Percentiles rank a stretch among this genome's conserved stretches.
These are phyloP conservation scores for Pythium monospermum DNA, from an alignment of 352 stramenopile species.

Conservation along the genomic window DNA sequence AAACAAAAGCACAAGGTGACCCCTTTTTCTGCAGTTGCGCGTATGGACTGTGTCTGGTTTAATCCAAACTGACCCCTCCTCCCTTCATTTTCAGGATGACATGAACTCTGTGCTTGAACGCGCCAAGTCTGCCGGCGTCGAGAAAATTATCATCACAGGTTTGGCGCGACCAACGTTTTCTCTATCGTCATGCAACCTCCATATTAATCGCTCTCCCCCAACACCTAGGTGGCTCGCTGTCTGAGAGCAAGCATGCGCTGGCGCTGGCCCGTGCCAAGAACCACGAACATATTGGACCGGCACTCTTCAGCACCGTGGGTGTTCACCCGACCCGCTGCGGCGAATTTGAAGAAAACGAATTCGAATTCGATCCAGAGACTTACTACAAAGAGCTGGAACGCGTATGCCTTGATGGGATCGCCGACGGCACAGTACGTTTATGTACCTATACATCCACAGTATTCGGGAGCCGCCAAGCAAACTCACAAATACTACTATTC, in stretches of 20 bases:
- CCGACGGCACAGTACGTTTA: slow-evolving; percentile 31
- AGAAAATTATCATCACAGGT: slow-evolving; percentile 91
- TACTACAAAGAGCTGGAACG: slow-evolving; percentile 62
- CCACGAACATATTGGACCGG: not conserved
- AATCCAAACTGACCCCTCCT: not conserved
- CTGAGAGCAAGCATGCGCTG: slow-evolving; percentile 27
- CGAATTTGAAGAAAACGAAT: slow-evolving; percentile 73
- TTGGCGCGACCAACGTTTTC: not conserved
- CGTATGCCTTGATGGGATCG: slow-evolving; percentile 48
- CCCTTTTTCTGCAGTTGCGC: slow-evolving; percentile 44
- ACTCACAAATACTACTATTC: not conserved
- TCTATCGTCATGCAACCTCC: not conserved
- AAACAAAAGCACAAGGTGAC: slow-evolving; percentile 68
- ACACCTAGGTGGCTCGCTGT: slow-evolving; percentile 24
- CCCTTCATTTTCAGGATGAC: slow-evolving; percentile 53
- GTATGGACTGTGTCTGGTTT: slow-evolving; percentile 23
- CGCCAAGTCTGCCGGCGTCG: slow-evolving; percentile 74
- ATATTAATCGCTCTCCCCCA: no score
- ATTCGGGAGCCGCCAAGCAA: no score
- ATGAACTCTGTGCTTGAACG: slow-evolving; percentile 84
- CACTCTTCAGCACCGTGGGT: slow-evolving; percentile 49
- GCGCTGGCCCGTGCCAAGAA: slow-evolving; percentile 19
- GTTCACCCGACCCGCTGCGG: slow-evolving; percentile 88
- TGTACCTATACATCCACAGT: not conserved
- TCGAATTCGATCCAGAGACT: slow-evolving; percentile 42